Evolutionary conservation across 352 stramenopile species (phyloP), one percentile per base, ranked within the genome.

Genomic region (Peronospora destructor): DNA sequence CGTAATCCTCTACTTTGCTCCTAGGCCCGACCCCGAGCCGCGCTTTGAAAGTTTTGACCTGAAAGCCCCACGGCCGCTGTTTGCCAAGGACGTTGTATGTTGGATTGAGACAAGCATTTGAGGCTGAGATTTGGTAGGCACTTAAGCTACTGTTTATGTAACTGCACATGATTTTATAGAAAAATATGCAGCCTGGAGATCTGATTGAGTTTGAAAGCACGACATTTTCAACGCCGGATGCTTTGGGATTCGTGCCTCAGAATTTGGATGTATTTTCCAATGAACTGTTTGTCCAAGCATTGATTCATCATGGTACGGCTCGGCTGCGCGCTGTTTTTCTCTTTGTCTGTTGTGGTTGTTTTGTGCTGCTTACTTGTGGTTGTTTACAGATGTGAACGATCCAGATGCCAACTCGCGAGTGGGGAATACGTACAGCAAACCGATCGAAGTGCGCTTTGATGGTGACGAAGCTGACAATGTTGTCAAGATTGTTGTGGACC

Each of bases 191-290:
- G 4, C 66, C 64, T 7, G 68, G 74, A 1, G 74, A 84, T 26
- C 45, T 76, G 23, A 69, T 87, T 36, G 69, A 80, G 56, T 87
- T 89, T 32, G 68, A 87, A 36, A 85, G 71, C 52, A 73, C 60
- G 4, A 68, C 64, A 39, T 89, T 73, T 59, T 76, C 75, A 30
- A 64, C 62, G 25, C 71, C 77, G 0, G 66, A 78, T 13, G 73
- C 77, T 38, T 49, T 89, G 42, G 70, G 50, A 17, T 89, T 85
- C 34, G 71, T 85, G 16, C 77, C 77, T 14, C 64, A 71, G 12
- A 66, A 77, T 17, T 49, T 89, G 14, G 66, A 66, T 12, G 48
- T 45, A 40, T 87, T 84, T 45, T 50, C 53, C 7, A 48, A 45
- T 13, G 46, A 71, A 25, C 67, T 85, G 35, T 76, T 70, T 33